A percentile compares a stretch with the other conserved stretches of the same genome.
Conservation (phyloP, 169 alveolate genomes). For the Toxoplasma gondii region DNA sequence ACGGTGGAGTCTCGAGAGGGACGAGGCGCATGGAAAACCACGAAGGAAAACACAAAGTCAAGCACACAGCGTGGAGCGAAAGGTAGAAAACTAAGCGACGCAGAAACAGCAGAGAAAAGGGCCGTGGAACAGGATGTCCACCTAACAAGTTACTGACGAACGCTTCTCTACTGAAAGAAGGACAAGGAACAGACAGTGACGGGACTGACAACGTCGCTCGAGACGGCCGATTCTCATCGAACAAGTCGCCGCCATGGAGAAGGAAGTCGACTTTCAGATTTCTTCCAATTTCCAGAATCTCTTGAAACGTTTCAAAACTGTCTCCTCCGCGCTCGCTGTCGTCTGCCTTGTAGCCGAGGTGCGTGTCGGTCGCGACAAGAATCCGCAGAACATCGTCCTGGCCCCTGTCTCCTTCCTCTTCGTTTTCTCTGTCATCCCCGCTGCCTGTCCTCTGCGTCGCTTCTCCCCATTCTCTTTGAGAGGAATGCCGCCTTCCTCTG, state of each 20-base stretch:
- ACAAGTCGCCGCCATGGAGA: slow-evolving; percentile 94
- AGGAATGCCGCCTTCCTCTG: neutral
- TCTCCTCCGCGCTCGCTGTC: slow-evolving; percentile 87
- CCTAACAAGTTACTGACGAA: too few species aligned
- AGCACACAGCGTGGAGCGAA: too few species aligned
- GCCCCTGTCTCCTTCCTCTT: neutral
- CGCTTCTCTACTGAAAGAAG: too few species aligned
- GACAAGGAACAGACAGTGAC: too few species aligned
- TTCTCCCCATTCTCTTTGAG: neutral
- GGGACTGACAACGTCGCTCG: slow-evolving; percentile 81
- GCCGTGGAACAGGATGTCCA: too few species aligned
- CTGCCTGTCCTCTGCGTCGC: neutral
- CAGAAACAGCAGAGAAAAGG: too few species aligned
- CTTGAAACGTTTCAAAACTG: slow-evolving; percentile 91
- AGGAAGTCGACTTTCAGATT: slow-evolving; percentile 85
- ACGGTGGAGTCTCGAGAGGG: too few species aligned
- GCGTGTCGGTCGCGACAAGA: slow-evolving; percentile 92
- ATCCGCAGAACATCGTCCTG: slow-evolving; percentile 68
- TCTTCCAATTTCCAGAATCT: slow-evolving; percentile 86
- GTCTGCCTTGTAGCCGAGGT: slow-evolving; percentile 90
- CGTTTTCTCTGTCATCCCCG: neutral
- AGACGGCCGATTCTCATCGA: slow-evolving; percentile 93
- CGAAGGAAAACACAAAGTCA: too few species aligned
- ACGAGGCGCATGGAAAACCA: too few species aligned
- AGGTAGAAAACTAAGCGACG: too few species aligned